Base-by-base conservation (phyloP, 73 alveolate genomes). In the Stentor roeselii region DNA sequence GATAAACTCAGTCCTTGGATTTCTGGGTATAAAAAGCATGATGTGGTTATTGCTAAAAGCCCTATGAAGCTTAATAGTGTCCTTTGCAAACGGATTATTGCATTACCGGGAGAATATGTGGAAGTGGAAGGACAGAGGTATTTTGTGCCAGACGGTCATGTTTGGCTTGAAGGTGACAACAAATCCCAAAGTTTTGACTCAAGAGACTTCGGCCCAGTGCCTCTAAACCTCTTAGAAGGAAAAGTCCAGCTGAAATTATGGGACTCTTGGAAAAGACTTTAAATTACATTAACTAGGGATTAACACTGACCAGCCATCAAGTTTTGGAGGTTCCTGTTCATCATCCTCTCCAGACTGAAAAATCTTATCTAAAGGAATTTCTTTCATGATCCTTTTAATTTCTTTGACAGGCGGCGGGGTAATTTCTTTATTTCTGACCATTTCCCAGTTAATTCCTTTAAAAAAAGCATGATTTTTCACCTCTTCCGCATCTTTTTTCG, bases 401-500 rank as follows among this genome's bases (percentile, higher is more conserved):
- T 39, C 31, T 15, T 84, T 21, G 30, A 83, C 82, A 27, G 82
- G 38, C 15, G 95, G 90, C 39, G 96, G 95, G 42, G 41, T 76
- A 37, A 83, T 3, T 60, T 84, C 74, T 76, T 83, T 85, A 59
- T 91, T 82, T 67, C 83, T 78, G 42, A 84, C 84, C 60, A 86
- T 84, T 36, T 83, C 78, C 99, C 99, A 95, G 76, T 91, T 90
- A 21, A 93, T 85, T 58, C 87, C 97, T 3, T 90, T 84, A 75
- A 95, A 95, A 82, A 93, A 95, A 32, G 91, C 89, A 88, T 95
- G 99, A 78, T 86, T 93, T 86, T 93, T 93, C 1, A 95, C 89
- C 59, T 95, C 99, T 27, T 95, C 95, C 3, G 97, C 96, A 83
- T 67, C 80, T 34, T 76, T 93, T 38, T 86, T 60, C 35, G 86